Evolutionary conservation across 1,284 basidiomycete genomes (phyloP).

Genomic region (Sanghuangporus sanghuang): DNA sequence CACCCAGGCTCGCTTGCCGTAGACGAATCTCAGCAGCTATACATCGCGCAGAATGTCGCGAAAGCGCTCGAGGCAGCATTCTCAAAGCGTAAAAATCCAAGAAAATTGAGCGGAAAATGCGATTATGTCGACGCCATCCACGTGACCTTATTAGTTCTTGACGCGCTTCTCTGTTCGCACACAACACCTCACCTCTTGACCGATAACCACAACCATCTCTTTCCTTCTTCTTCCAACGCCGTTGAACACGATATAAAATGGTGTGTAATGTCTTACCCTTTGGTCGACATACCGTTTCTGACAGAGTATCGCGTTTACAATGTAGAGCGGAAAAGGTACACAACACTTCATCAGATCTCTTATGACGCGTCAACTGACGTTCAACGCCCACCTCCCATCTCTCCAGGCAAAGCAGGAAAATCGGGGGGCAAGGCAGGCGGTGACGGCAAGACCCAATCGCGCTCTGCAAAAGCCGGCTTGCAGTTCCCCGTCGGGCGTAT

Average conservation of each 20-base stretch:
- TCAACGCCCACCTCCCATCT: constrained; percentile 14
- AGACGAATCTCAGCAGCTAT: not conserved
- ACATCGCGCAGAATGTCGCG: not conserved
- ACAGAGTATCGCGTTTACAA: not conserved
- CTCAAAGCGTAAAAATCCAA: not conserved
- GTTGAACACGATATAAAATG: constrained; percentile 5
- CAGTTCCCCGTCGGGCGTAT: constrained; percentile 92
- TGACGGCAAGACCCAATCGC: constrained; percentile 57
- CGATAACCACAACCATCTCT: constrained; percentile 4
- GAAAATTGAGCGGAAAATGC: not conserved
- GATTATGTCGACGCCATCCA: not conserved
- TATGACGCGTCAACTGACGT: not conserved
- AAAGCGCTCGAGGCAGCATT: not conserved
- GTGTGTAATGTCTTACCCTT: not conserved
- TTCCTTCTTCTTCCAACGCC: not conserved
- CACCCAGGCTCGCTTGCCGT: not conserved
- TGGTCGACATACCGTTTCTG: not conserved
- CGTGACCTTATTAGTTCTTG: constrained; percentile 1
- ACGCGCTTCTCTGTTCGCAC: not conserved
- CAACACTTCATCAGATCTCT: not conserved
- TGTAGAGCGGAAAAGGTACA: constrained; percentile 16
- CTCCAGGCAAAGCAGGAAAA: constrained; percentile 49
- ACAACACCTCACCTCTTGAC: constrained; percentile 1
- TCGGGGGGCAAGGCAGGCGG: constrained; percentile 54
- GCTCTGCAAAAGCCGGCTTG: constrained; percentile 78